A percentile compares a stretch with the other conserved stretches of the same genome.
These are phyloP conservation scores for Tuber brumale DNA, from an alignment of 495 filamentous ascomycete genomes.

Conservation along the genomic window DNA sequence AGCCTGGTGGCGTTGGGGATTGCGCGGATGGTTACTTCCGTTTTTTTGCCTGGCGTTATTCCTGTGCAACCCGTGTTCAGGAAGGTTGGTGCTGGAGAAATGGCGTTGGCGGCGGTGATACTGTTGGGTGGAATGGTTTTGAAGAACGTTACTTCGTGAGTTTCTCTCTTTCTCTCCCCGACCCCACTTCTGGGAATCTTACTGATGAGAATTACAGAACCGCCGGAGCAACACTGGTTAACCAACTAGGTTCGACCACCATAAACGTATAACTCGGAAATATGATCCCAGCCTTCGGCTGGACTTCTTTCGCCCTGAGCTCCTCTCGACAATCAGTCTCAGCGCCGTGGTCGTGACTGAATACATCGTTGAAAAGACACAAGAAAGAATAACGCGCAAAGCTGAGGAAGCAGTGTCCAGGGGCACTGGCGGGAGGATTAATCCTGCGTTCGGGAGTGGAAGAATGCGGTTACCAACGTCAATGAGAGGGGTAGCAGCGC, in stretches of 20 bases:
- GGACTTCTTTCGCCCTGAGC: constrained; percentile 26
- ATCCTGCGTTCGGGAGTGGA: too few relatives aligned
- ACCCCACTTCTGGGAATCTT: neutral
- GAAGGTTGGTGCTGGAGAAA: constrained; percentile 17
- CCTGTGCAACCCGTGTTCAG: constrained; percentile 27
- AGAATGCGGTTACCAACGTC: too few relatives aligned
- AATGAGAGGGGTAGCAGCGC: too few relatives aligned
- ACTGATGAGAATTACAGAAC: constrained; percentile 5
- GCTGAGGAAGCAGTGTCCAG: too few relatives aligned
- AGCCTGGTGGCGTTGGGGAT: neutral
- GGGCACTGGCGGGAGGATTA: too few relatives aligned
- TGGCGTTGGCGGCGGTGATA: constrained; percentile 12
- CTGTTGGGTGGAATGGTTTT: constrained; percentile 30
- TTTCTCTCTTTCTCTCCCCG: neutral
- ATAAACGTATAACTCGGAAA: constrained; percentile 24
- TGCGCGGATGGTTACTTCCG: constrained; percentile 20
- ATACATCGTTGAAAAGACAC: too few relatives aligned
- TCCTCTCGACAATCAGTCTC: constrained; percentile 12
- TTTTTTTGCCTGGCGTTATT: constrained; percentile 18
- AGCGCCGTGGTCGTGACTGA: constrained; percentile 5
- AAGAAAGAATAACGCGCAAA: too few relatives aligned
- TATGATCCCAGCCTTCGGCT: constrained; percentile 21
- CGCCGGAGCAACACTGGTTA: constrained; percentile 24
- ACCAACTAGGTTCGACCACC: constrained; percentile 22
- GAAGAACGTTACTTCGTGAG: constrained; percentile 31